Base-by-base conservation (phyloP, 495 filamentous ascomycete genomes). In the Rostrohypoxylon terebratum region DNA sequence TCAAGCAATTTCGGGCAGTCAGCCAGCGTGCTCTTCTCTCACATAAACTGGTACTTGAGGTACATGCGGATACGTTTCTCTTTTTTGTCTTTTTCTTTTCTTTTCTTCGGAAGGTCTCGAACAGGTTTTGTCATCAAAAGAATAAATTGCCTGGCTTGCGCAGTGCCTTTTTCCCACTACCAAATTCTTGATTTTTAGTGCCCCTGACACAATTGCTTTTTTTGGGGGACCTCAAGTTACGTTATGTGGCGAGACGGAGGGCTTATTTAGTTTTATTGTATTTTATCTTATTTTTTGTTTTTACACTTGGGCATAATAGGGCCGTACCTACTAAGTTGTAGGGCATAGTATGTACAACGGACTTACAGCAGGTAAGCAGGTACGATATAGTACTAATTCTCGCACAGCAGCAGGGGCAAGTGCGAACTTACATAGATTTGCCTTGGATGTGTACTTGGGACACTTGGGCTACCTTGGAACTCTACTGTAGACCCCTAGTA, bases 1-100 rank as follows among this genome's bases (percentile, higher is more conserved):
- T 69, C 63, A 66, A 74, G 71, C 62, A 74, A 74, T 69, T 58
- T 66, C 55, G 66, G 62, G 63, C 38, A 48, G 60, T 62, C 34
- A 65, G 59, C 60, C 51, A 51, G 21, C 51, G 38, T 7, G 21
- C 40, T 8, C n/a, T 57, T 38, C 65, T 18, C 14, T 4, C 48
- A 48, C 60, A 25, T 53, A 63, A 40, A 13, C n/a, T 47, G 44
- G 54, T 42, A 53, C 33, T 34, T 51, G 16, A 34, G 38, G n/a
- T 23, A 40, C 21, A 18, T 58, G 33, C 13, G 42, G 42, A 31
- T 33, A 58, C 23, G 38, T 65, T 8, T 71, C 7, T 60, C 28
- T 40, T 8, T 71, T 48, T 14, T 66, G 20, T 58, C 7, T 50
- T 40, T 47, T 16, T 68, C 47, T 63, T 54, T 58, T 6, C 40